A percentile compares a stretch with the other conserved stretches of the same genome.
These are phyloP conservation scores for Chernovozyma aurita DNA, from an alignment of 1,139 yeast species.

Conservation along the genomic window DNA sequence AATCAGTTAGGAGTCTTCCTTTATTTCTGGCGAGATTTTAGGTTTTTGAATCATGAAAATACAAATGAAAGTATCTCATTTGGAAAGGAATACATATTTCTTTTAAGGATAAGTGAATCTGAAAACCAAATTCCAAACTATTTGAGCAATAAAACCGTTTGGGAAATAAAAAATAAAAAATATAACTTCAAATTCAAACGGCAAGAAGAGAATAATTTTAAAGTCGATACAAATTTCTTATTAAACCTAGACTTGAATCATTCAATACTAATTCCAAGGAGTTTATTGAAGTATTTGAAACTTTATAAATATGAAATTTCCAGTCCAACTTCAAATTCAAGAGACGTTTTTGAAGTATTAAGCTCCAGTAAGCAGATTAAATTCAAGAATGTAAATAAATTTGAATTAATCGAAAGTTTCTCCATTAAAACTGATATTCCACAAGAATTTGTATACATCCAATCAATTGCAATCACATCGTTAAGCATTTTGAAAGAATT, in stretches of 20 bases:
- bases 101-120: slow-evolving; percentile 8
- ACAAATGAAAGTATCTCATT: slow-evolving; percentile 4
- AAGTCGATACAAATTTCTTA: not conserved
- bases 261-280: slow-evolving; percentile 13
- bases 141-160: slow-evolving; percentile 1
- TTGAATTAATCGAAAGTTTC: not conserved
- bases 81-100: slow-evolving; percentile 14
- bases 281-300: slow-evolving; percentile 5
- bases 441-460: slow-evolving; percentile 16
- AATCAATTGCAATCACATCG: slow-evolving; percentile 18
- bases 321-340: not conserved
- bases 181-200: slow-evolving; percentile 3
- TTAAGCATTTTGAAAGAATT: slow-evolving; percentile 22
- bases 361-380: not conserved
- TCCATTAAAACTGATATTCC: slow-evolving; percentile 6
- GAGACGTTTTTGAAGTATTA: not conserved
- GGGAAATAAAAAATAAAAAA: slow-evolving; percentile 2
- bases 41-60: slow-evolving; percentile 24
- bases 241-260: slow-evolving; percentile 22
- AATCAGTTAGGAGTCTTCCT: slow-evolving; percentile 31
- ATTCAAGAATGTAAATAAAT: not conserved
- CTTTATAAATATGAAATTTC: not conserved
- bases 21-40: slow-evolving; percentile 34
- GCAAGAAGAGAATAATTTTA: not conserved
- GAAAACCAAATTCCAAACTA: not conserved